These are phyloP conservation scores for Symbiodinium pilosum DNA, from an alignment of 73 alveolate species.

Conservation along the genomic window DNA sequence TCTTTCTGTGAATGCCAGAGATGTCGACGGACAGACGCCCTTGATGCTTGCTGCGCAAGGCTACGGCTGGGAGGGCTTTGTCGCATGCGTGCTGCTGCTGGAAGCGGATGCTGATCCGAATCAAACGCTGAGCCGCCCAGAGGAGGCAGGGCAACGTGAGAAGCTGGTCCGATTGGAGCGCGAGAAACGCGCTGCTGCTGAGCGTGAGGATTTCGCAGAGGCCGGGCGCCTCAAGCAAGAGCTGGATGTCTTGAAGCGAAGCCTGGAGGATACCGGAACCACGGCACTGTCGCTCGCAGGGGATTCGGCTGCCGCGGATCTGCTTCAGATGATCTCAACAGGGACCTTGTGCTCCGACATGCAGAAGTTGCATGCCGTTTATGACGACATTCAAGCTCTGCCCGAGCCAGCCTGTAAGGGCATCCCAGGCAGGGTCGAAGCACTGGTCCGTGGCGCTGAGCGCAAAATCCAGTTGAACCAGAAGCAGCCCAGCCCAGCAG, in stretches of 20 bases:
- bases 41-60: constrained; percentile 24
- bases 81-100: neutral
- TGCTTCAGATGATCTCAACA: constrained; percentile 6
- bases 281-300: neutral
- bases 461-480: neutral
- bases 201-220: constrained; percentile 16
- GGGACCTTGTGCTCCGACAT: neutral
- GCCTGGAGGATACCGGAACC: neutral
- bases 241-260: neutral
- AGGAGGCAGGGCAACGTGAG: neutral
- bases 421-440: neutral
- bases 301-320: neutral
- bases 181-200: constrained; percentile 42
- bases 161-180: constrained; percentile 20
- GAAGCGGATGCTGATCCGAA: neutral
- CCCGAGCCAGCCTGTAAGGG: neutral
- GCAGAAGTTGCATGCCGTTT: neutral
- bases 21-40: constrained; percentile 38
- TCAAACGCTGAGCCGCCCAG: neutral
- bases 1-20: neutral
- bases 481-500: neutral
- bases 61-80: constrained; percentile 24
- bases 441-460: neutral
- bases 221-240: neutral
- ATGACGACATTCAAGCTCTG: neutral